Evolutionary conservation across 1,139 yeast species (phyloP).

Genomic region (Saccharomycopsis crataegensis): DNA sequence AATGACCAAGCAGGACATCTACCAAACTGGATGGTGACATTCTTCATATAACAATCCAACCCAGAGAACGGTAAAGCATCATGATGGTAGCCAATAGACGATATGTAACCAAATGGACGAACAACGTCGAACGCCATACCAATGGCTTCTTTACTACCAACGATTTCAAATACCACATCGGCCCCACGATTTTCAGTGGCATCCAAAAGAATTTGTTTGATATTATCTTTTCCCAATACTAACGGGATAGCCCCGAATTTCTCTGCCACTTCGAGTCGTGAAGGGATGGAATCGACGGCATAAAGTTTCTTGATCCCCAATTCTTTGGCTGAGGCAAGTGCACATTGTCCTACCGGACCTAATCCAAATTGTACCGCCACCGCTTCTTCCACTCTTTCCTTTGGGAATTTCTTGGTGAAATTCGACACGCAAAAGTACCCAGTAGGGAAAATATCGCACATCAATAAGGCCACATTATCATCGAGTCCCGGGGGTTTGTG

Average conservation of each 20-base stretch:
- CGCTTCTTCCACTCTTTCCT: conserved; percentile 25
- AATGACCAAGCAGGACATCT: conserved; percentile 57
- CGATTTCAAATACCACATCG: conserved; percentile 54
- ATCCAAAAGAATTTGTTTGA: conserved; percentile 26
- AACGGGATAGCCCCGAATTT: conserved; percentile 43
- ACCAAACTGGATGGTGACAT: conserved; percentile 53
- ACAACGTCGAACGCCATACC: conserved; percentile 45
- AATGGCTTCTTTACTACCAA: conserved; percentile 46
- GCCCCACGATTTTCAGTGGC: conserved; percentile 41
- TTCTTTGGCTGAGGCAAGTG: conserved; percentile 39
- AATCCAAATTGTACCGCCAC: conserved; percentile 48
- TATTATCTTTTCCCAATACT: conserved; percentile 29
- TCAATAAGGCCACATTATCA: conserved; percentile 44
- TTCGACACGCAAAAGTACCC: conserved; percentile 55
- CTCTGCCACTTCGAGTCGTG: conserved; percentile 40
- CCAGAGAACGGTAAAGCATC: conserved; percentile 52
- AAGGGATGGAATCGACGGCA: conserved; percentile 45
- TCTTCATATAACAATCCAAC: conserved; percentile 50
- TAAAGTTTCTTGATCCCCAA: conserved; percentile 41
- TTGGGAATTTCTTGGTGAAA: conserved; percentile 33
- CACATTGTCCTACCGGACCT: conserved; percentile 62
- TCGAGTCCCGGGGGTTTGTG: conserved; percentile 34
- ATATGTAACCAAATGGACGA: conserved; percentile 51
- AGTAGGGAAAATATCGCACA: conserved; percentile 64
- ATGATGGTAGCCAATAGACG: conserved; percentile 58